phyloP scores from a whole-genome alignment of 441 rosid species.

The Euphorbia schlechtendalii region DNA sequence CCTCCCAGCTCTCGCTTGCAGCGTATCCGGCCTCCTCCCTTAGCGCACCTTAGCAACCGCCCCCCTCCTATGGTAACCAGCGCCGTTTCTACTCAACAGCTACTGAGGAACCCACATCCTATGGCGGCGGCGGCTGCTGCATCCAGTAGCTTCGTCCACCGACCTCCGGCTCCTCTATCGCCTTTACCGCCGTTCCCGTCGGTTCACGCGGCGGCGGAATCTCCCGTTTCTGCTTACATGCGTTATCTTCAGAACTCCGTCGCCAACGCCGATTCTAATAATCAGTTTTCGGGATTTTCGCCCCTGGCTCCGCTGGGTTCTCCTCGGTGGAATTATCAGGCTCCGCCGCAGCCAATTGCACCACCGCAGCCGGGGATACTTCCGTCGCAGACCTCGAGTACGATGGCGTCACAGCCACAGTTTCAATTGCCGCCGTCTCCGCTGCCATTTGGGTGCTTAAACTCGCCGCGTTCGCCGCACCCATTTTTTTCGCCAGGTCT shows the following conservation, averaged over 20 bases:
- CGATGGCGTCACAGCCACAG: constrained; percentile 18
- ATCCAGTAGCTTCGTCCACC: constrained; percentile 25
- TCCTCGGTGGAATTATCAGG: background rate
- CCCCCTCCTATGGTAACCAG: constrained; percentile 51
- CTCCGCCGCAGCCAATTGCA: no score
- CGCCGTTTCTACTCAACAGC: constrained; percentile 15
- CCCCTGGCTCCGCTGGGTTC: constrained; percentile 57
- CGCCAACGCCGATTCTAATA: constrained; percentile 39
- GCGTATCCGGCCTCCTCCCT: constrained; percentile 92
- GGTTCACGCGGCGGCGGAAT: constrained; percentile 79
- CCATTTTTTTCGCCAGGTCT: constrained; percentile 60
- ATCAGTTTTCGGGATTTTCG: constrained; percentile 53
- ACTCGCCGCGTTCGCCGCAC: constrained; percentile 66
- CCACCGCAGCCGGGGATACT: background rate
- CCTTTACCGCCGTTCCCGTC: constrained; percentile 83
- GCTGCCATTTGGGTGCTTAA: constrained; percentile 60
- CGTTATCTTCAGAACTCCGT: constrained; percentile 54
- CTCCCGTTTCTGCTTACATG: constrained; percentile 87
- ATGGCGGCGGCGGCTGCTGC: no score
- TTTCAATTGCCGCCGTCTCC: constrained; percentile 31
- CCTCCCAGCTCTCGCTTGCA: constrained; percentile 82
- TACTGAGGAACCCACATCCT: no score
- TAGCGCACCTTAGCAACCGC: constrained; percentile 60
- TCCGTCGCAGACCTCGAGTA: constrained; percentile 16
- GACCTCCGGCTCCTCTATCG: constrained; percentile 53